Percentiles rank a stretch among this genome's conserved stretches.
Conservation (phyloP, 2,329 filamentous ascomycete species). For the Beauveria brongniartii region DNA sequence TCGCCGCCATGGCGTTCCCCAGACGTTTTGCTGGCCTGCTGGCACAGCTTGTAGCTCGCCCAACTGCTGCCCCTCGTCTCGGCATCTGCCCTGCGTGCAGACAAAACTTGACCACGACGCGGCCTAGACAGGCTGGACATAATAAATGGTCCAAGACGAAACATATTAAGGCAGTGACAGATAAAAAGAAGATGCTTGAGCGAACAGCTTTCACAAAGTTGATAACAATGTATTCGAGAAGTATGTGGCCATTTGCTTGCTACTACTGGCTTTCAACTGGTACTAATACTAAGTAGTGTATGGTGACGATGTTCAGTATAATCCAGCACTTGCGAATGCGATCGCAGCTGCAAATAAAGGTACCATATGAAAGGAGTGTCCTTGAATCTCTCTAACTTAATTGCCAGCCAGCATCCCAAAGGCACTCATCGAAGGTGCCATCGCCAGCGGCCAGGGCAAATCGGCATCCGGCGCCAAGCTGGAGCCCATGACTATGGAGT, state of each 20-base stretch:
- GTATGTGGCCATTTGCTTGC: slow-evolving; percentile 34
- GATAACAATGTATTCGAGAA: slow-evolving; percentile 67
- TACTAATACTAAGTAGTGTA: slow-evolving; percentile 45
- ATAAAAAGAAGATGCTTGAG: slow-evolving; percentile 67
- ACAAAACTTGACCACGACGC: slow-evolving; percentile 39
- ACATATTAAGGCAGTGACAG: slow-evolving; percentile 85
- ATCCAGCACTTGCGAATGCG: slow-evolving; percentile 66
- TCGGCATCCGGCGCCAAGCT: slow-evolving; percentile 66
- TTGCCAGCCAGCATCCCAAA: slow-evolving; percentile 68
- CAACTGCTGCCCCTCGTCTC: neutral
- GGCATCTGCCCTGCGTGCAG: slow-evolving; percentile 39
- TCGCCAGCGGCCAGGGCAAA: slow-evolving; percentile 81
- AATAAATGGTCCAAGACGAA: slow-evolving; percentile 95
- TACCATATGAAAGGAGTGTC: slow-evolving; percentile 21
- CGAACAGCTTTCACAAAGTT: slow-evolving; percentile 62
- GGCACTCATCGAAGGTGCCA: slow-evolving; percentile 71
- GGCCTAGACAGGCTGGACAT: slow-evolving; percentile 56
- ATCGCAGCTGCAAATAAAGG: slow-evolving; percentile 73
- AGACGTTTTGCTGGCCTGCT: neutral
- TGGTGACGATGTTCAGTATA: slow-evolving; percentile 64
- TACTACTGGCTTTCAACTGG: neutral
- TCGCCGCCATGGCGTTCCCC: neutral
- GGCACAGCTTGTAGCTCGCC: neutral
- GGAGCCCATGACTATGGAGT: slow-evolving; percentile 72
- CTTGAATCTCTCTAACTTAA: slow-evolving; percentile 4